These are phyloP conservation scores for Blastomyces percursus DNA, from an alignment of 2,329 filamentous ascomycete species.

Conservation along the genomic window DNA sequence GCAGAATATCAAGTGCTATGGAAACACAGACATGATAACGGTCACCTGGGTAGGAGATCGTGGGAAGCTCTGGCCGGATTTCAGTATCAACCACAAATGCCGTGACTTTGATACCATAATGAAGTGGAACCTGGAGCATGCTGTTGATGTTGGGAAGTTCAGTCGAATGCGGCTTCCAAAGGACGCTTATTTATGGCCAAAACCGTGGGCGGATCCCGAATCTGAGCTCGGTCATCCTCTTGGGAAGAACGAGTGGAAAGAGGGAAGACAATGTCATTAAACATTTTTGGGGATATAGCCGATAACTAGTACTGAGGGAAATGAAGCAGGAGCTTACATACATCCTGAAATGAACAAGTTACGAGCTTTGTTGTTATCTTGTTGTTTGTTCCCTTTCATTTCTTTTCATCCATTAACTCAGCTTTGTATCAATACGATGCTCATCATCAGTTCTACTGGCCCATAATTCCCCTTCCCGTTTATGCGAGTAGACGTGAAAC, in stretches of 20 bases:
- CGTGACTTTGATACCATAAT: conserved; percentile 19
- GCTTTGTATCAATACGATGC: too few relatives aligned
- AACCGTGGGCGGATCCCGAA: not conserved
- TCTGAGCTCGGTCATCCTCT: conserved; percentile 4
- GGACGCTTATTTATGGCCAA: conserved; percentile 5
- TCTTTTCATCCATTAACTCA: too few relatives aligned
- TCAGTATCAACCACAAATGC: conserved; percentile 25
- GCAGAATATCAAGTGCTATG: conserved; percentile 25
- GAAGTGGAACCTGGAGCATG: conserved; percentile 12
- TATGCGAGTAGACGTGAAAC: too few relatives aligned
- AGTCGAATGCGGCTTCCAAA: conserved; percentile 4
- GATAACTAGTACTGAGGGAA: not conserved
- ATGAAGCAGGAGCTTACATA: not conserved
- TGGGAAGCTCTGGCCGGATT: conserved; percentile 24
- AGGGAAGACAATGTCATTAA: not conserved
- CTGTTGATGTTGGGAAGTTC: conserved; percentile 9
- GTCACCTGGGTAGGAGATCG: conserved; percentile 25
- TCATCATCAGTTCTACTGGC: too few relatives aligned
- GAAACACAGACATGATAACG: conserved; percentile 24
- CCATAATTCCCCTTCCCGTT: too few relatives aligned
- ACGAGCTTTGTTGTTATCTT: too few relatives aligned
- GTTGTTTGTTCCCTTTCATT: too few relatives aligned
- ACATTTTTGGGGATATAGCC: not conserved
- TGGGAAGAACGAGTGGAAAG: conserved; percentile 1
- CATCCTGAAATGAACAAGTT: not conserved